Percentiles rank a stretch among this genome's conserved stretches.
Conservation (phyloP, 108 stramenopile species). For the Seminavis robusta region DNA sequence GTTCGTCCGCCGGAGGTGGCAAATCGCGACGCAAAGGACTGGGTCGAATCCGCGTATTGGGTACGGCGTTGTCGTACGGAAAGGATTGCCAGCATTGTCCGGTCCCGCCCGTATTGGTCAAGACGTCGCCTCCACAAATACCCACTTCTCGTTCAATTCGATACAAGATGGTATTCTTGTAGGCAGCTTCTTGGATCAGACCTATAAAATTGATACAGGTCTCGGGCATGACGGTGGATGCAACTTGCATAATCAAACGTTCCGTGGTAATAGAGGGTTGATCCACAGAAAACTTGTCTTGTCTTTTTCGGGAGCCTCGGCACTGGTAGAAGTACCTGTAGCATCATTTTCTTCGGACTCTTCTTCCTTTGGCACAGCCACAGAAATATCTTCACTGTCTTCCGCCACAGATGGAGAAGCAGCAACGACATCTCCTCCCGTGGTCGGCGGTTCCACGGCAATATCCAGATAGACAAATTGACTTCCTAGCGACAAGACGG, state of each 20-base stretch:
- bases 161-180: conserved; percentile 48
- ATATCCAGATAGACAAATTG: conserved; percentile 32
- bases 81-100: conserved; percentile 2
- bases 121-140: conserved; percentile 61
- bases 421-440: too few species aligned
- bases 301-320: not conserved
- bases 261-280: conserved; percentile 9
- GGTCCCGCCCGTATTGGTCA: conserved; percentile 34
- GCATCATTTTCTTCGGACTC: not conserved
- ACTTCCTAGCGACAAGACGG: conserved; percentile 47
- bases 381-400: too few species aligned
- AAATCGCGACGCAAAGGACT: conserved; percentile 12
- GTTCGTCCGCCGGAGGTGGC: conserved; percentile 18
- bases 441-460: conserved; percentile 19
- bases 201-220: conserved; percentile 63
- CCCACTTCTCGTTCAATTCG: conserved; percentile 76
- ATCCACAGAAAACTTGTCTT: not conserved
- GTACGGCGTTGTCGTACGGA: not conserved
- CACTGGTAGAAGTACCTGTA: not conserved
- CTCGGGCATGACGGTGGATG: conserved; percentile 61
- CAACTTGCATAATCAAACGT: conserved; percentile 59
- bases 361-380: too few species aligned
- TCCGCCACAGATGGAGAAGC: too few species aligned
- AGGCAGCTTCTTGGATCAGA: conserved; percentile 40
- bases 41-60: conserved; percentile 12